A percentile compares a stretch with the other conserved stretches of the same genome.
These are phyloP conservation scores for Murraya koenigii DNA, from an alignment of 345 rosid genomes.

Conservation along the genomic window DNA sequence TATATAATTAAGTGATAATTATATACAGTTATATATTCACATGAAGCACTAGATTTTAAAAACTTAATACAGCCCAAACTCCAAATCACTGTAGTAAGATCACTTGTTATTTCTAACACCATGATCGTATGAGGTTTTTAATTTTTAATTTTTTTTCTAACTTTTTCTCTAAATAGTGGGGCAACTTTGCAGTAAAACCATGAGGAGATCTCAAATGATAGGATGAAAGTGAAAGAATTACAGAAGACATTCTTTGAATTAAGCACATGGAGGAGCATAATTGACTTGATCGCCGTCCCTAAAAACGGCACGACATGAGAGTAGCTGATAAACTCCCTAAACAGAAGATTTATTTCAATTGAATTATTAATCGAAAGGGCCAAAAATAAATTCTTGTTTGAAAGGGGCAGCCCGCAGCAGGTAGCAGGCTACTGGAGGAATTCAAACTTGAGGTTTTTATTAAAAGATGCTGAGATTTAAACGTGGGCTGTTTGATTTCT, in stretches of 20 bases:
- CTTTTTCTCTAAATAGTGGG: neutral
- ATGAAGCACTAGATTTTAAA: too few species aligned
- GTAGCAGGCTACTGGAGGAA: neutral
- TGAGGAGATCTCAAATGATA: neutral
- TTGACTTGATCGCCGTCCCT: neutral
- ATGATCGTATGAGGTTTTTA: neutral
- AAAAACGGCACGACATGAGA: neutral
- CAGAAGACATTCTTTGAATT: neutral
- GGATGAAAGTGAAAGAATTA: neutral
- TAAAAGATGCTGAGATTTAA: constrained; percentile 16
- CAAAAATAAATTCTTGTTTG: neutral
- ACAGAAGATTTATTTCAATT: neutral
- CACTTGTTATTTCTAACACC: too few species aligned
- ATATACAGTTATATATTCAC: too few species aligned
- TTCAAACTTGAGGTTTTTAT: constrained; percentile 13
- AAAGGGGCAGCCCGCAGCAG: neutral
- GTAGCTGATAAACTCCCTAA: neutral
- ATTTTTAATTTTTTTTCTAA: neutral
- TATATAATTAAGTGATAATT: too few species aligned
- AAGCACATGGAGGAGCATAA: neutral
- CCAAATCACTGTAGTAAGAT: too few species aligned
- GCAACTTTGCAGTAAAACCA: neutral
- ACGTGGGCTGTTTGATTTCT: constrained; percentile 34
- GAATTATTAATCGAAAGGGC: too few species aligned
- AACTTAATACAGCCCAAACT: too few species aligned